Evolutionary conservation across 2,329 filamentous ascomycete species (phyloP).

Genomic region (Achaetomium macrosporum): DNA sequence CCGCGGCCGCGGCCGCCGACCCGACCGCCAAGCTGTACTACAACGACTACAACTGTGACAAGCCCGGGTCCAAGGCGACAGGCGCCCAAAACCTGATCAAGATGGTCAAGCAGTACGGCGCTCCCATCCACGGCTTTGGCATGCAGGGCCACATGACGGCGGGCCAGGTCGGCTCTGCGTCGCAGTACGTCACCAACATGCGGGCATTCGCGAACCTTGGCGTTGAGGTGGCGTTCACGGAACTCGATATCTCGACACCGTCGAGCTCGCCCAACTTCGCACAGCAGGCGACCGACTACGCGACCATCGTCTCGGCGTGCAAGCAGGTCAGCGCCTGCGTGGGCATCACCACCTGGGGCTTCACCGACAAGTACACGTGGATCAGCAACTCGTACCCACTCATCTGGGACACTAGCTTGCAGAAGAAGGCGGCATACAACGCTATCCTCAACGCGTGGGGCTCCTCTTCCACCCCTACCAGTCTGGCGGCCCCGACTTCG

Average conservation of each 20-base stretch:
- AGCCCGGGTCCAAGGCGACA: slow-evolving; percentile 38
- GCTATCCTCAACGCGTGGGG: slow-evolving; percentile 5
- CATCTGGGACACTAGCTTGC: not conserved
- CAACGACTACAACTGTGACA: slow-evolving; percentile 49
- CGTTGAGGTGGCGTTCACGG: slow-evolving; percentile 15
- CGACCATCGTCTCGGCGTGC: slow-evolving; percentile 1
- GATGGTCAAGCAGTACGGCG: slow-evolving; percentile 37
- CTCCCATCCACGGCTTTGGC: slow-evolving; percentile 53
- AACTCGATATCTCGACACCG: slow-evolving; percentile 10
- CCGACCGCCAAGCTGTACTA: slow-evolving; percentile 44
- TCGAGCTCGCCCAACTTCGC: not conserved
- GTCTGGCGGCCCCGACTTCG: not conserved
- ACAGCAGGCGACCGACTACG: slow-evolving; percentile 5
- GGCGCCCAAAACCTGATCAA: slow-evolving; percentile 37
- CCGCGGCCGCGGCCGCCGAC: slow-evolving; percentile 45
- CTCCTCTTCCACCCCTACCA: not conserved
- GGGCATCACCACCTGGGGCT: slow-evolving; percentile 6
- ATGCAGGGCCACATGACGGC: slow-evolving; percentile 53
- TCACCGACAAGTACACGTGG: slow-evolving; percentile 5
- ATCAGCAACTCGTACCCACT: not conserved
- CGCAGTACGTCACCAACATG: not conserved
- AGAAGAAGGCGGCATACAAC: slow-evolving; percentile 4
- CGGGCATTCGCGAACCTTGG: not conserved
- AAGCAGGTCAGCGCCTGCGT: not conserved
- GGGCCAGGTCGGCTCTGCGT: slow-evolving; percentile 35